These are phyloP conservation scores for Coemansia javaensis DNA, from an alignment of 192 early-diverging fungal species.

Conservation along the genomic window DNA sequence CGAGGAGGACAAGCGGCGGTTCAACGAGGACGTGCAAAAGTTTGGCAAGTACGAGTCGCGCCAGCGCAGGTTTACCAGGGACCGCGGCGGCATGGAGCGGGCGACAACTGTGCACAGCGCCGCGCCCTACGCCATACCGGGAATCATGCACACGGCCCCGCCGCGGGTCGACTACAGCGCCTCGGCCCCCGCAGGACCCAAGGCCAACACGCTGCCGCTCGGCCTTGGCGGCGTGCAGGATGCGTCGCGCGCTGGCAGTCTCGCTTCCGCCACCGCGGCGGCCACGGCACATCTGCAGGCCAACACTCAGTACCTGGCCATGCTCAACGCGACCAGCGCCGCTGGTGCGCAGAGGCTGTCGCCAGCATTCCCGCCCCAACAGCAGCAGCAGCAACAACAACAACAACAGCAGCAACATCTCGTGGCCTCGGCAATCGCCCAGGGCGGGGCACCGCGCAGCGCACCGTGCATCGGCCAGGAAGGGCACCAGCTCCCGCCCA, in stretches of 20 bases:
- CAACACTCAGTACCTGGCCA: conserved; percentile 2
- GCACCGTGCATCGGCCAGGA: conserved; percentile 2
- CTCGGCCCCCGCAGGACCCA: too few relatives aligned
- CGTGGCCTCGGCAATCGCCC: conserved; percentile 4
- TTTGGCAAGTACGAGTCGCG: conserved; percentile 50
- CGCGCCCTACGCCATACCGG: too few relatives aligned
- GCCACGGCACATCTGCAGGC: conserved; percentile 3
- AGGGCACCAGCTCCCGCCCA: too few relatives aligned
- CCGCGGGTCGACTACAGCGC: too few relatives aligned
- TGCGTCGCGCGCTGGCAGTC: too few relatives aligned
- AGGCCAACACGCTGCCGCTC: too few relatives aligned
- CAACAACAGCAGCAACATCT: conserved; percentile 13
- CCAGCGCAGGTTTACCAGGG: conserved; percentile 45
- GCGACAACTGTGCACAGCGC: not conserved
- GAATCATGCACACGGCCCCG: not conserved
- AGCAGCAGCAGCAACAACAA: conserved; percentile 3
- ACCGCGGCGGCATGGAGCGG: too few relatives aligned
- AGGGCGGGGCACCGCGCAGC: conserved; percentile 23
- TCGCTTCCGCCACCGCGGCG: too few relatives aligned
- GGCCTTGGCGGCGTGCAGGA: too few relatives aligned
- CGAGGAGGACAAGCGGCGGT: conserved; percentile 47
- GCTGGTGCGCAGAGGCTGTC: too few relatives aligned
- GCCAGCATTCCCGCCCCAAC: not conserved
- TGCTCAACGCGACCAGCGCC: not conserved
- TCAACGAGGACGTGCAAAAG: conserved; percentile 40